Percentiles rank a stretch among this genome's conserved stretches.
Evolutionary conservation across 2,329 filamentous ascomycete genomes (phyloP).

Genomic region (Fusarium abutilonis): DNA sequence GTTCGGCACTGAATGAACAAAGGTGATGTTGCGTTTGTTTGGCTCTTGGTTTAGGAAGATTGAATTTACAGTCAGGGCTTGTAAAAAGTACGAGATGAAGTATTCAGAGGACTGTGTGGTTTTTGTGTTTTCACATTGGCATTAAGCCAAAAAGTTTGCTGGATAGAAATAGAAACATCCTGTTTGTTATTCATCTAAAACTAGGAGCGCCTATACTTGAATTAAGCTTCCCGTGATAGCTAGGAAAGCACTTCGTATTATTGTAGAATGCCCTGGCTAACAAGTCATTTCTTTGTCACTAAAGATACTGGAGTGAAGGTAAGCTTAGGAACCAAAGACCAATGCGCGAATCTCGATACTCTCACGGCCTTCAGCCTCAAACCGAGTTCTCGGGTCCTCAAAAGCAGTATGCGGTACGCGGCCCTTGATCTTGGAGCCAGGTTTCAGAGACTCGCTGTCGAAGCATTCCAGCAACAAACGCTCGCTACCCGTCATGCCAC

Average conservation of each 20-base stretch:
- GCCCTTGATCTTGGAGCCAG: slow-evolving; percentile 62
- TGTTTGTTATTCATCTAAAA: slow-evolving; percentile 14
- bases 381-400: slow-evolving; percentile 74
- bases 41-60: slow-evolving; percentile 19
- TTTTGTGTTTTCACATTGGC: slow-evolving; percentile 21
- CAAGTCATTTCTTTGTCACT: not conserved
- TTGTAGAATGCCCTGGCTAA: not conserved
- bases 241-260: not conserved
- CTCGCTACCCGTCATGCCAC: slow-evolving; percentile 78
- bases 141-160: slow-evolving; percentile 20
- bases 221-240: not conserved
- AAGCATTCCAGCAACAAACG: slow-evolving; percentile 82
- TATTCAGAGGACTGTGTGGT: slow-evolving; percentile 5
- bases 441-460: slow-evolving; percentile 69
- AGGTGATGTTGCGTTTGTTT: slow-evolving; percentile 24
- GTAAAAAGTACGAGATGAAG: slow-evolving; percentile 8
- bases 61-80: slow-evolving; percentile 11
- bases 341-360: slow-evolving; percentile 90
- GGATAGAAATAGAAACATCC: slow-evolving; percentile 39
- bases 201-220: slow-evolving; percentile 1
- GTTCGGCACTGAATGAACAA: slow-evolving; percentile 12
- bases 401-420: slow-evolving; percentile 81
- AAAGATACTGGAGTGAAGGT: not conserved
- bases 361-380: slow-evolving; percentile 77
- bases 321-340: slow-evolving; percentile 73